Percentiles rank a stretch among this genome's conserved stretches.
Conservation (phyloP, 2,329 filamentous ascomycete genomes). For the Aaosphaeria arxii region DNA sequence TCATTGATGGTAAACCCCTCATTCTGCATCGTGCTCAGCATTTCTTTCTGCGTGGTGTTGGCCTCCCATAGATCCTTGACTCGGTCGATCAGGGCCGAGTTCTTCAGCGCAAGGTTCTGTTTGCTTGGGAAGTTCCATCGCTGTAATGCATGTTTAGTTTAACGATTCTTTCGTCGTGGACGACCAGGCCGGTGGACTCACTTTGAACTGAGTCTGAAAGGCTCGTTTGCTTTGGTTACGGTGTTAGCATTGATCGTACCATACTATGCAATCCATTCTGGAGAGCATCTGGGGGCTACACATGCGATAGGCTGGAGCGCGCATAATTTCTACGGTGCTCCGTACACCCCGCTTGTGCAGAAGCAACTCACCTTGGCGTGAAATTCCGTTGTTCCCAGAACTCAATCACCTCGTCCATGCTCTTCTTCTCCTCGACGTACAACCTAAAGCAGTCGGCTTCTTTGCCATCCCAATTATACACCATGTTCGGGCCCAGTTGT, state of each 20-base stretch:
- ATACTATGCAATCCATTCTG: background rate
- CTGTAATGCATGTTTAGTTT: conserved; percentile 8
- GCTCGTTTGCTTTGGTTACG: conserved; percentile 63
- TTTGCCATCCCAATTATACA: conserved; percentile 67
- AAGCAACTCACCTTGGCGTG: conserved; percentile 60
- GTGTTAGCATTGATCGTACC: conserved; percentile 8
- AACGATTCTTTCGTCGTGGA: background rate
- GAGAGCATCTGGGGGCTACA: background rate
- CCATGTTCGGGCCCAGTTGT: conserved; percentile 11
- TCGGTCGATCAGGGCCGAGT: conserved; percentile 63
- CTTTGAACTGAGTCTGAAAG: conserved; percentile 71
- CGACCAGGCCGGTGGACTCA: conserved; percentile 4
- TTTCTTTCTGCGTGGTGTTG: conserved; percentile 70
- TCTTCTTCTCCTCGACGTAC: conserved; percentile 73
- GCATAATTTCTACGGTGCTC: conserved; percentile 16
- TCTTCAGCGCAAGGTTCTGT: conserved; percentile 69
- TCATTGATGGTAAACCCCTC: conserved; percentile 74
- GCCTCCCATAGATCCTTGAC: conserved; percentile 75
- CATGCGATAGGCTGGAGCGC: too few species aligned
- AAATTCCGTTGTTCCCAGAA: conserved; percentile 64
- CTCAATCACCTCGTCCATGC: conserved; percentile 71
- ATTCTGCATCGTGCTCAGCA: conserved; percentile 65
- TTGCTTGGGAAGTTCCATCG: conserved; percentile 77
- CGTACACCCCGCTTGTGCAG: conserved; percentile 13
- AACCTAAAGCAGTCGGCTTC: conserved; percentile 64